phyloP scores from a whole-genome alignment of 1,139 yeast genomes.

The Keqinozyma sinolaborantium region DNA sequence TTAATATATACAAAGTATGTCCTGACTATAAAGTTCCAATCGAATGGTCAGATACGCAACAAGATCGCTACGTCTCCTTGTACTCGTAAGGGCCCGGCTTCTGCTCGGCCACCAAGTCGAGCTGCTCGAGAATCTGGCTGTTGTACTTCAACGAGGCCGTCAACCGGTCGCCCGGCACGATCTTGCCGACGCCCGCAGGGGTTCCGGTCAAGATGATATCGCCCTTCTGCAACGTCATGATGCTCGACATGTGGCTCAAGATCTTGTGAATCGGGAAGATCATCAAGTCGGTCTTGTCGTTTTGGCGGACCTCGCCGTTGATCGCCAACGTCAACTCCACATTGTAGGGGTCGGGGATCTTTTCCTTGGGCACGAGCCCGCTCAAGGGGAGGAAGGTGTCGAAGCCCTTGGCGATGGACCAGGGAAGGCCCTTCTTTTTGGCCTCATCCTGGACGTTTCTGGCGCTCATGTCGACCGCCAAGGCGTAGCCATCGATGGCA shows the following conservation, averaged over 20 bases:
- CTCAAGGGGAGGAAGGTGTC: conserved; percentile 92
- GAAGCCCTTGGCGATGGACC: conserved; percentile 96
- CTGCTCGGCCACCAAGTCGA: conserved; percentile 54
- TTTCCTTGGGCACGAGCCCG: conserved; percentile 58
- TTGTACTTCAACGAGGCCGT: conserved; percentile 58
- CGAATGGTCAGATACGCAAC: too few species aligned
- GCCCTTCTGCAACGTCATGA: conserved; percentile 89
- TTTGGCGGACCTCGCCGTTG: conserved; percentile 69
- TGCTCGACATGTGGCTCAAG: conserved; percentile 73
- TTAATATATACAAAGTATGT: too few species aligned
- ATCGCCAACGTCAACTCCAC: conserved; percentile 64
- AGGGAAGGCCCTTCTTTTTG: conserved; percentile 89
- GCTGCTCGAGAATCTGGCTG: conserved; percentile 49
- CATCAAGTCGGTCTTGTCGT: conserved; percentile 83
- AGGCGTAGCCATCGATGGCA: conserved; percentile 77
- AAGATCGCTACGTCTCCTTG: conserved; percentile 44
- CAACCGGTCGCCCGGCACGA: conserved; percentile 74
- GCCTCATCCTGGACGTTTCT: conserved; percentile 95
- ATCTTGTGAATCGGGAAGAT: conserved; percentile 82
- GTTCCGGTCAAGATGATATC: conserved; percentile 93
- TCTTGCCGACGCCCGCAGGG: conserved; percentile 94
- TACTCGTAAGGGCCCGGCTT: conserved; percentile 82
- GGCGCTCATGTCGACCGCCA: conserved; percentile 92
- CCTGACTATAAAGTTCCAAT: too few species aligned
- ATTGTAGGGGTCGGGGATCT: conserved; percentile 71